These are phyloP conservation scores for Xylariaceae sp. DNA, from an alignment of 2,329 filamentous ascomycete species.

Conservation along the genomic window DNA sequence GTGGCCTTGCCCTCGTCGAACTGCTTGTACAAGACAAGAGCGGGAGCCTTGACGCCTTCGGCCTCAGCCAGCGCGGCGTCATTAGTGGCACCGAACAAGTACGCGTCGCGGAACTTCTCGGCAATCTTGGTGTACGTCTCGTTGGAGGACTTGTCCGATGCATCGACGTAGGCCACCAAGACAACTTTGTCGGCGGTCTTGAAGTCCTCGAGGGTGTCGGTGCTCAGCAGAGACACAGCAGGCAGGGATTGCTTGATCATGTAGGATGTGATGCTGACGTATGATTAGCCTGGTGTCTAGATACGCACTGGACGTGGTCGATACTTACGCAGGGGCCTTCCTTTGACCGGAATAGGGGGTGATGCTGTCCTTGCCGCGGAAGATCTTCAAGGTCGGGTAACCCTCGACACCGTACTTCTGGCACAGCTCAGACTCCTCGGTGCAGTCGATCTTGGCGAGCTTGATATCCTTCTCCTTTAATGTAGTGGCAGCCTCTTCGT, in stretches of 20 bases:
- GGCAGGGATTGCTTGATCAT: constrained; percentile 98
- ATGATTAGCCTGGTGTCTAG: too few species aligned
- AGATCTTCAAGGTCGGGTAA: constrained; percentile 98
- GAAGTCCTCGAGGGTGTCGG: constrained; percentile 86
- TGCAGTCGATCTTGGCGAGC: constrained; percentile 89
- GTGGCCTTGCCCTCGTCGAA: constrained; percentile 94
- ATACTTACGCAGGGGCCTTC: constrained; percentile 69
- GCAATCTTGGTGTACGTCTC: constrained; percentile 71
- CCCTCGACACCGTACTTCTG: constrained; percentile 85
- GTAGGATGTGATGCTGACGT: constrained; percentile 65
- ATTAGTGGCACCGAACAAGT: constrained; percentile 83
- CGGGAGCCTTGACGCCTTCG: constrained; percentile 80
- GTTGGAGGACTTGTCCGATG: constrained; percentile 76
- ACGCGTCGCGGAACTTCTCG: constrained; percentile 75
- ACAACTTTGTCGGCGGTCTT: constrained; percentile 98
- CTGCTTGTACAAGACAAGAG: constrained; percentile 90
- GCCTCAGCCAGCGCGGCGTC: constrained; percentile 80
- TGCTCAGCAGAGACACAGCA: constrained; percentile 74
- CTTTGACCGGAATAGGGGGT: constrained; percentile 80
- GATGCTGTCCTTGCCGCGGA: constrained; percentile 80
- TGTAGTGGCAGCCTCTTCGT: constrained; percentile 76
- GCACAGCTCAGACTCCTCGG: constrained; percentile 88
- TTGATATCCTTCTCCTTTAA: constrained; percentile 84
- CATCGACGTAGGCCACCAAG: constrained; percentile 77
- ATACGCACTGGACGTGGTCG: too few species aligned